Percentiles rank a stretch among this genome's conserved stretches.
phyloP scores from a whole-genome alignment of 2,329 filamentous ascomycete species.

The Alternaria brassicicola region DNA sequence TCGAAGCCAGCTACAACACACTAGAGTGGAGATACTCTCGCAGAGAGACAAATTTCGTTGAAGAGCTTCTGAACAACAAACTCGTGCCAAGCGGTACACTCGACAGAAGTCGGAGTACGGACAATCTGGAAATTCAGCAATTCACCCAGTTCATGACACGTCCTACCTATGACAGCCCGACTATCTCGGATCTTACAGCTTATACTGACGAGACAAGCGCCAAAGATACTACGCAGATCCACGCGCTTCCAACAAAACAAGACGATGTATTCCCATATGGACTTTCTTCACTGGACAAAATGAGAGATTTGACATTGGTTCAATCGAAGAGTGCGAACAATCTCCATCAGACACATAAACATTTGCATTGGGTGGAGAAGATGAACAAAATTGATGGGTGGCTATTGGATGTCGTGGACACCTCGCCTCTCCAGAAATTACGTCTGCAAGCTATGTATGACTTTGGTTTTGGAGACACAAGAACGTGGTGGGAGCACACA shows the following conservation, averaged over 20 bases:
- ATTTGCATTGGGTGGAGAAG: neutral
- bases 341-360: neutral
- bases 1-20: slow-evolving; percentile 7
- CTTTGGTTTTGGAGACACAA: neutral
- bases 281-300: neutral
- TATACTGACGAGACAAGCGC: neutral
- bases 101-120: neutral
- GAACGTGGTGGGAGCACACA: neutral
- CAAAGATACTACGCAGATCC: neutral
- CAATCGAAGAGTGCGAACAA: neutral
- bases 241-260: neutral
- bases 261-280: neutral
- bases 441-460: neutral
- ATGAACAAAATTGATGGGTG: neutral
- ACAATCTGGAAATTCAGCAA: neutral
- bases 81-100: neutral
- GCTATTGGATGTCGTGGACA: neutral
- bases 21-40: slow-evolving; percentile 14
- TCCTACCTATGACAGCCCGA: accelerated
- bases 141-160: neutral
- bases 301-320: neutral
- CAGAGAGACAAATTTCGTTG: slow-evolving; percentile 9
- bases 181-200: neutral
- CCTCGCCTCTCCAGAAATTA: neutral
- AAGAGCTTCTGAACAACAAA: neutral